Conservation (phyloP, 306 rosid species). For the Dryas alaskensis region DNA sequence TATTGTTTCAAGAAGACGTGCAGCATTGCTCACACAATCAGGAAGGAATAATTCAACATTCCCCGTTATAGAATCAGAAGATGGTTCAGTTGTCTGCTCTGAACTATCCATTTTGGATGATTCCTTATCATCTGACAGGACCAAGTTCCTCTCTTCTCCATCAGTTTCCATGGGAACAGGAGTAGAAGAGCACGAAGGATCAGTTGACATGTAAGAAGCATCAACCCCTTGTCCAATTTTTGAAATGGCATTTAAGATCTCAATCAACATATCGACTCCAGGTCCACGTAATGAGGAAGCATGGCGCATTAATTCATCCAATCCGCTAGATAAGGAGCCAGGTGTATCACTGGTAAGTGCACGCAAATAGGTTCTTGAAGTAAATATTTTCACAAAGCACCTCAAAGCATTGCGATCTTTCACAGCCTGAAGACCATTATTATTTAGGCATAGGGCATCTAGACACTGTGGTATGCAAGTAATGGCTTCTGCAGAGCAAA, state of each 20-base stretch:
- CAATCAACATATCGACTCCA: slow-evolving; percentile 94
- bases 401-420: slow-evolving; percentile 79
- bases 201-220: slow-evolving; percentile 43
- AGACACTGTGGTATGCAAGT: slow-evolving; percentile 94
- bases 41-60: slow-evolving; percentile 77
- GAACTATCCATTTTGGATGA: slow-evolving; percentile 50
- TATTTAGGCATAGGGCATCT: slow-evolving; percentile 88
- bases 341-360: slow-evolving; percentile 82
- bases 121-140: slow-evolving; percentile 50
- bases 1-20: slow-evolving; percentile 88
- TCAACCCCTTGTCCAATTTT: slow-evolving; percentile 75
- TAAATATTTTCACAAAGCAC: slow-evolving; percentile 93
- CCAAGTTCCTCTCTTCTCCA: slow-evolving; percentile 59
- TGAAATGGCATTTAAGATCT: slow-evolving; percentile 63
- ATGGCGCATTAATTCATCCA: slow-evolving; percentile 98
- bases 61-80: slow-evolving; percentile 47
- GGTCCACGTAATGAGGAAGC: slow-evolving; percentile 85
- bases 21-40: slow-evolving; percentile 80
- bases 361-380: slow-evolving; percentile 76
- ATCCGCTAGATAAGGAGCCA: slow-evolving; percentile 79
- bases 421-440: slow-evolving; percentile 84
- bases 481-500: slow-evolving; percentile 90
- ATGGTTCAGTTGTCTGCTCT: slow-evolving; percentile 60
- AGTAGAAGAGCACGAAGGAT: slow-evolving; percentile 55
- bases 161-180: slow-evolving; percentile 96